A percentile compares a stretch with the other conserved stretches of the same genome.
Conservation (phyloP, 139 green algal species). For the Coelastrella sp. region DNA sequence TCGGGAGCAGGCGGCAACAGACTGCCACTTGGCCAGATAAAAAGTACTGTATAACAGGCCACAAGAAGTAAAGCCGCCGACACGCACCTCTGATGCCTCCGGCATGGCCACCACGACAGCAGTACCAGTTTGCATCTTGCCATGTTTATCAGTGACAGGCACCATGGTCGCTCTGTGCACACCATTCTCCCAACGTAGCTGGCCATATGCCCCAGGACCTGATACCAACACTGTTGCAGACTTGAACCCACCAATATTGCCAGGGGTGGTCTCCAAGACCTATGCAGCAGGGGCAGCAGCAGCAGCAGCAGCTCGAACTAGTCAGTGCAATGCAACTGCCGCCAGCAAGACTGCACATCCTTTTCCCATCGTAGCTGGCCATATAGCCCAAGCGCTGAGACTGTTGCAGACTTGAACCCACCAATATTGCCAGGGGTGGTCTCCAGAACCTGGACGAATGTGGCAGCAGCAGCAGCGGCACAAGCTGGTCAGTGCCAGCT, state of each 20-base stretch:
- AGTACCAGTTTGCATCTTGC: constrained; percentile 95
- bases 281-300: background rate
- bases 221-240: constrained; percentile 30
- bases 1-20: too few species aligned
- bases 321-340: too few species aligned
- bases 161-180: constrained; percentile 97
- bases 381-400: constrained; percentile 40
- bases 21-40: too few species aligned
- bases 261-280: constrained; percentile 25
- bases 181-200: constrained; percentile 90
- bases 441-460: constrained; percentile 32
- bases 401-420: constrained; percentile 51
- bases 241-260: constrained; percentile 53
- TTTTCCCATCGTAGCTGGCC: constrained; percentile 86
- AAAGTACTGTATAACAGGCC: background rate
- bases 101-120: constrained; percentile 91
- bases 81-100: constrained; percentile 75
- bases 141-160: constrained; percentile 89
- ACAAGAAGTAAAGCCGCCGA: background rate
- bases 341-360: too few species aligned
- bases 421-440: background rate
- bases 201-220: constrained; percentile 40
- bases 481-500: too few species aligned
- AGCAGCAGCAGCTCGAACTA: too few species aligned
- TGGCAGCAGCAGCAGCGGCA: background rate